Evolutionary conservation across 1,284 basidiomycete genomes (phyloP).

Genomic region (Hemileia vastatrix): DNA sequence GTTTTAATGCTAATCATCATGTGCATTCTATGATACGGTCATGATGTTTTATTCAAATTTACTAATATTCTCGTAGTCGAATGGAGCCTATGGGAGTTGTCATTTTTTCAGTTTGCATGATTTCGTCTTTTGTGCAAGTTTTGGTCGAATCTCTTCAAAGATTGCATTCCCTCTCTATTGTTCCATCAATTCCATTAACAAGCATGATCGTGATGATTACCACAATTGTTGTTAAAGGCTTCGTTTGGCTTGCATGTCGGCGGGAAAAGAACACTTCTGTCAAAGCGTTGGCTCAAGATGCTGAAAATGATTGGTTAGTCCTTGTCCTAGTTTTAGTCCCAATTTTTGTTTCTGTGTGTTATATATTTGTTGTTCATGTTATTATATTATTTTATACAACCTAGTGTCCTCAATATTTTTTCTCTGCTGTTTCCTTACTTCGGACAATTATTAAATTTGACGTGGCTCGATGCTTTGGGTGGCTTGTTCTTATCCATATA

Average conservation of each 20-base stretch:
- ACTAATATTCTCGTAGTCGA: too few relatives aligned
- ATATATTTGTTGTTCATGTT: too few relatives aligned
- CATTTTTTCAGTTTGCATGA: constrained; percentile 54
- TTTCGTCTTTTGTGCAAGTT: constrained; percentile 49
- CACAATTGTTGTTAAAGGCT: constrained; percentile 51
- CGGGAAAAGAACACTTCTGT: constrained; percentile 44
- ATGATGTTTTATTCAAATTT: too few relatives aligned
- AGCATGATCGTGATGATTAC: constrained; percentile 48
- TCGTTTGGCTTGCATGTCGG: constrained; percentile 48
- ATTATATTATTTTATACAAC: background rate
- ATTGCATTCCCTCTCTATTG: constrained; percentile 28
- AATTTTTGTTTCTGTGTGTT: background rate
- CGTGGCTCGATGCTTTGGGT: constrained; percentile 48
- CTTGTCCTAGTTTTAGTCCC: background rate
- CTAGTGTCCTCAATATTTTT: constrained; percentile 50
- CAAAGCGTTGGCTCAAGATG: constrained; percentile 48
- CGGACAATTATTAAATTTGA: constrained; percentile 29
- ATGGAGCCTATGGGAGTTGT: constrained; percentile 38
- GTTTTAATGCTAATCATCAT: too few relatives aligned
- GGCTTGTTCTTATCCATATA: constrained; percentile 48
- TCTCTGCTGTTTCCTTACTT: constrained; percentile 52
- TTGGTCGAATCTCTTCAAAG: constrained; percentile 49
- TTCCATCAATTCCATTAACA: constrained; percentile 32
- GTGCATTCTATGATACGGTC: too few relatives aligned
- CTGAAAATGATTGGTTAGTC: constrained; percentile 49